Percentiles rank a stretch among this genome's conserved stretches.
phyloP scores from a whole-genome alignment of 78 protist species.

The Dictyostelium citrinum region DNA sequence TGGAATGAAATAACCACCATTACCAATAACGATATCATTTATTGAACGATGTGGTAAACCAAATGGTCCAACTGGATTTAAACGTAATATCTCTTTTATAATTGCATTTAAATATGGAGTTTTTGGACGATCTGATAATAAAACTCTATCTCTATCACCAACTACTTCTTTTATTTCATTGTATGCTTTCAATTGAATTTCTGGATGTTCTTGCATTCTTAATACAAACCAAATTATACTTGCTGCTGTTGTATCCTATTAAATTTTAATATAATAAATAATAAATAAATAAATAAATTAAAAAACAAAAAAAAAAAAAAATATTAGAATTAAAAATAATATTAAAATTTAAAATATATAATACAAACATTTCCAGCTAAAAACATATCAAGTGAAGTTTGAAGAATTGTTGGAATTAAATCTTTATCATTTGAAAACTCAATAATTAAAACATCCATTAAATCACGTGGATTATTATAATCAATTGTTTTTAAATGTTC shows the following conservation, averaged over 20 bases:
- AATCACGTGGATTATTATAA: not conserved
- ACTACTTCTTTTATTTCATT: not conserved
- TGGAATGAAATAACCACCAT: conserved; percentile 2
- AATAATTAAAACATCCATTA: not conserved
- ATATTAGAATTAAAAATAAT: not conserved
- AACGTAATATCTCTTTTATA: conserved; percentile 39
- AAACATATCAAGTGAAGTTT: not conserved
- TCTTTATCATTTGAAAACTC: not conserved
- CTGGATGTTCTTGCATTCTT: conserved; percentile 17
- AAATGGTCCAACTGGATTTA: conserved; percentile 25
- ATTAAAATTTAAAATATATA: not conserved
- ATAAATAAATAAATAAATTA: too few relatives aligned
- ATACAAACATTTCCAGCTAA: conserved; percentile 10
- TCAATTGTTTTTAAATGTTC: not conserved
- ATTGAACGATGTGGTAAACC: not conserved
- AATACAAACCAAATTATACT: not conserved
- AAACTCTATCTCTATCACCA: not conserved
- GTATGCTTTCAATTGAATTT: conserved; percentile 20
- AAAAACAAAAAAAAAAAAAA: not conserved
- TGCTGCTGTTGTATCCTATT: conserved; percentile 8
- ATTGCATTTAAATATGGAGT: conserved; percentile 19
- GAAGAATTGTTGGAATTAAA: not conserved
- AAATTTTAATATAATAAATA: too few relatives aligned
- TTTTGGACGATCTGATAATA: not conserved
- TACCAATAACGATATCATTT: conserved; percentile 1